Percentiles rank a stretch among this genome's conserved stretches.
Conservation (phyloP, 2,329 filamentous ascomycete species). For the Talaromyces sp. region DNA sequence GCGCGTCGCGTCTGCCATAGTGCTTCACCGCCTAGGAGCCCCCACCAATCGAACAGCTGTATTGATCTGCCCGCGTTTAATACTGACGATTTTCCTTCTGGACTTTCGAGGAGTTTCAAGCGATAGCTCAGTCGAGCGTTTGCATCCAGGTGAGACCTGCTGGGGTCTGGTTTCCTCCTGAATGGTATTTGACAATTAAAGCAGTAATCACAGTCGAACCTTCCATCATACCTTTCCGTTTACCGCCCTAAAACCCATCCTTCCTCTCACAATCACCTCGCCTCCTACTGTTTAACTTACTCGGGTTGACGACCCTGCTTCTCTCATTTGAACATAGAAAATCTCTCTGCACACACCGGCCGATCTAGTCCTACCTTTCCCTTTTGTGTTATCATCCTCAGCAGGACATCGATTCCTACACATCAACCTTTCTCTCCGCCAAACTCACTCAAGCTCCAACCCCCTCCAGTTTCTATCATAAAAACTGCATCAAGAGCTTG, state of each 20-base stretch:
- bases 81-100: conserved; percentile 15
- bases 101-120: background rate
- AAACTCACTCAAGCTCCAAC: background rate
- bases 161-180: background rate
- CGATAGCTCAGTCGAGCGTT: background rate
- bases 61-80: conserved; percentile 21
- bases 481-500: background rate
- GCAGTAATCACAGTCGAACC: too few relatives aligned
- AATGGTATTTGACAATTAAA: background rate
- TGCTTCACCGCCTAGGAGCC: conserved; percentile 13
- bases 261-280: background rate
- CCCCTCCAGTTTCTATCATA: background rate
- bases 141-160: background rate
- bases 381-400: too few relatives aligned
- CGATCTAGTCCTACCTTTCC: too few relatives aligned
- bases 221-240: too few relatives aligned
- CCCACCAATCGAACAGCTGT: conserved; percentile 10
- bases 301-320: too few relatives aligned
- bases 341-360: too few relatives aligned
- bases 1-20: conserved; percentile 25
- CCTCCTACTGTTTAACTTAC: too few relatives aligned
- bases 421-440: background rate
- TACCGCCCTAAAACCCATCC: background rate
- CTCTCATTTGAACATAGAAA: too few relatives aligned
- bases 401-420: too few relatives aligned